Conservation (phyloP, 2,329 filamentous ascomycete genomes). For the Fusarium sp. region DNA sequence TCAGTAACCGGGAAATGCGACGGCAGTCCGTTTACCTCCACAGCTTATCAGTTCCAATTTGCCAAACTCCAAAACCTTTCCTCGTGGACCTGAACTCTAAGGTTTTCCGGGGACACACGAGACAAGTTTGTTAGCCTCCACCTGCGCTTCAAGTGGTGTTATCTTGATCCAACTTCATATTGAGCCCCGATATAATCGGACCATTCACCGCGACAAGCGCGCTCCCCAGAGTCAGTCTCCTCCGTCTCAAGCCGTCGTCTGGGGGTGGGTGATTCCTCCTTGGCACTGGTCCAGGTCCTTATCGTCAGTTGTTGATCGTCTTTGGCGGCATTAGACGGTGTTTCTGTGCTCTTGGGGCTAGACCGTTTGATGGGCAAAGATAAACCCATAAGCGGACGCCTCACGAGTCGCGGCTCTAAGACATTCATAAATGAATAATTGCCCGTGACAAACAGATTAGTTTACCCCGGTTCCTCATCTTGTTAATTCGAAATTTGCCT, state of each 20-base stretch:
- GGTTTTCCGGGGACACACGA: slow-evolving; percentile 27
- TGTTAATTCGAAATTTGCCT: slow-evolving; percentile 33
- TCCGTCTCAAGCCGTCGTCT: slow-evolving; percentile 36
- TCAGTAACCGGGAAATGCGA: slow-evolving; percentile 3
- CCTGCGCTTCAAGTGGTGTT: slow-evolving; percentile 20
- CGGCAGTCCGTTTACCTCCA: slow-evolving; percentile 1
- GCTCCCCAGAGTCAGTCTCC: slow-evolving; percentile 40
- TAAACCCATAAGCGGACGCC: slow-evolving; percentile 25
- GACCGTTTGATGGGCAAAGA: slow-evolving; percentile 30
- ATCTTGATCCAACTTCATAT: slow-evolving; percentile 32
- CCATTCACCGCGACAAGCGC: slow-evolving; percentile 48
- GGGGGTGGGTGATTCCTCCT: slow-evolving; percentile 19
- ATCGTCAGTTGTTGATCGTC: slow-evolving; percentile 35
- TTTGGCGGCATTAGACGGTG: slow-evolving; percentile 6
- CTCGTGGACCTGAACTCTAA: slow-evolving; percentile 4
- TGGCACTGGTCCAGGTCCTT: slow-evolving; percentile 31
- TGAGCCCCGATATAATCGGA: slow-evolving; percentile 34
- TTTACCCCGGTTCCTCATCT: slow-evolving; percentile 13
- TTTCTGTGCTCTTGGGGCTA: slow-evolving; percentile 34
- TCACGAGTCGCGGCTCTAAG: slow-evolving; percentile 27
- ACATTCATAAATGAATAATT: slow-evolving; percentile 13
- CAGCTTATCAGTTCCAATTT: slow-evolving; percentile 3
- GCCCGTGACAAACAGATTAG: slow-evolving; percentile 17
- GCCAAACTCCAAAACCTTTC: slow-evolving; percentile 21
- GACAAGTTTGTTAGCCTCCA: slow-evolving; percentile 17